Conservation (phyloP, 257 asterid genomes). For the Galeopsis tetrahit region DNA sequence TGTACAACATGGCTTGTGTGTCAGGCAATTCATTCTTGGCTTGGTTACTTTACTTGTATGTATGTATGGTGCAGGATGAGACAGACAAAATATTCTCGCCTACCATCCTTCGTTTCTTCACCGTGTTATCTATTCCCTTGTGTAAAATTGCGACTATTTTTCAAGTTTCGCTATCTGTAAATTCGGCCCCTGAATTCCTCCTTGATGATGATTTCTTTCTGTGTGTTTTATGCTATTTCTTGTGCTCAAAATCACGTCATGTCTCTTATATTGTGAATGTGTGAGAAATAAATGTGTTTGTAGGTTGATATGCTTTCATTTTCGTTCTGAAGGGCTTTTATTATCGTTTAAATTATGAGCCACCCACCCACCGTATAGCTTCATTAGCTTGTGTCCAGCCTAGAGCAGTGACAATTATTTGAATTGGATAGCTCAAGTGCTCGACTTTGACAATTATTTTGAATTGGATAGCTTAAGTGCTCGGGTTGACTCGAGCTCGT, state of each 20-base stretch:
- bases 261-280: no score
- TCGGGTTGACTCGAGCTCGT: no score
- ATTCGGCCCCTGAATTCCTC: constrained; percentile 17
- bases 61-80: constrained; percentile 35
- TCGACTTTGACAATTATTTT: no score
- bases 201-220: not conserved
- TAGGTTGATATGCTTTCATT: not conserved
- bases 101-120: constrained; percentile 34
- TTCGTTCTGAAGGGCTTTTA: not conserved
- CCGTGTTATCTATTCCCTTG: constrained; percentile 25
- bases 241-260: not conserved
- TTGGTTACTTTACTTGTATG: constrained; percentile 51
- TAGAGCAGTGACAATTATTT: no score
- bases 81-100: constrained; percentile 27
- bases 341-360: not conserved
- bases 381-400: no score
- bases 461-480: no score
- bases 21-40: constrained; percentile 99
- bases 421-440: no score
- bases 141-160: constrained; percentile 33
- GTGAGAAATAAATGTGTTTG: no score
- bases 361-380: not conserved
- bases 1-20: constrained; percentile 37
- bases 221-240: constrained; percentile 3
- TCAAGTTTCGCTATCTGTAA: constrained; percentile 18